Evolutionary conservation across 2,329 filamentous ascomycete genomes (phyloP), one percentile per base, ranked within the genome.

Genomic region (Talaromyces sp.): DNA sequence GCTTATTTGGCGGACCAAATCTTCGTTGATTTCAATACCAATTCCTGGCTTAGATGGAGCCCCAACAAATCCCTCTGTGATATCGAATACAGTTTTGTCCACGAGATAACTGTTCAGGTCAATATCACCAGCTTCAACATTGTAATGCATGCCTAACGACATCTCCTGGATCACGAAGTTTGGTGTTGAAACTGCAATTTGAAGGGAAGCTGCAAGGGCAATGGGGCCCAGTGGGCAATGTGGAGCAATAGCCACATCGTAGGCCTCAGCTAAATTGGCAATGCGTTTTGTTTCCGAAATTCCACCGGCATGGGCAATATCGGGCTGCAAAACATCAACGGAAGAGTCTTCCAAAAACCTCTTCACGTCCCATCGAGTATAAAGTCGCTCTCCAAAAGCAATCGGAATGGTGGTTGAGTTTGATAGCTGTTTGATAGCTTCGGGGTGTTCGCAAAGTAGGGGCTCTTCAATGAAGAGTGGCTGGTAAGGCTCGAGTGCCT

Each of bases 61-160:
- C 14, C 81, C 73, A n/a, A 90, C 82, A 64, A 85, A 88, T 0
- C 87, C 88, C 19, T 83, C 80, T 17, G 79, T 75, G 6, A 90
- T 82, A 36, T 84, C 76, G 77, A 87, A 90, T 0, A 89, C 82
- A 36, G 82, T 79, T 0, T 84, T 80, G 55, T 90, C 83, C 57
- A 81, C 81, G 3, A 85, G 75, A 65, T 90, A 91, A 30, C 81
- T 87, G n/a, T 81, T 81, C 47, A 89, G 70, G 63, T 89, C 87
- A 58, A 85, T 77, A 2, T 83, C 79, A 2, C 82, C 85, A 0
- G 79, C 82, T 61, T 81, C 80, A 1, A 72, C 67, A 62, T 92
- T 91, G 66, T 92, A 92, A 67, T 92, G 89, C 65, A 92, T 92
- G 0, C 88, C 89, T 20, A 91, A 65, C 36, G 85, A 87, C 89